Conservation (phyloP, 2,329 filamentous ascomycete genomes). For the Niveomyces coronatus region DNA sequence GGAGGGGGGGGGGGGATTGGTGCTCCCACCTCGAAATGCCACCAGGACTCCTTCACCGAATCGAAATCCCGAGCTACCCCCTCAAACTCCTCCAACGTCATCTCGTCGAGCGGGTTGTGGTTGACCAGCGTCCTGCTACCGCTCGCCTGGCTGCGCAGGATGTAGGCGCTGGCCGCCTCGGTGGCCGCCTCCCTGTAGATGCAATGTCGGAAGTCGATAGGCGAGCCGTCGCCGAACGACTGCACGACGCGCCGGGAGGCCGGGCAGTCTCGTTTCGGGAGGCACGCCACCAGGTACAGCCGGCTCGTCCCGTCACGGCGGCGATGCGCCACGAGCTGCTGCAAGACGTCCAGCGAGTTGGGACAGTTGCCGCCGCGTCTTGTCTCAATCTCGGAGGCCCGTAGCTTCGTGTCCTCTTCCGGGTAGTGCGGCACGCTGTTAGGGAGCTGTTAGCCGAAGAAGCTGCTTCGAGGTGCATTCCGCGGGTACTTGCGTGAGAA, state of each 20-base stretch:
- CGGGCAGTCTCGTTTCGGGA: conserved; percentile 43
- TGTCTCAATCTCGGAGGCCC: conserved; percentile 46
- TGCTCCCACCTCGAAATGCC: conserved; percentile 64
- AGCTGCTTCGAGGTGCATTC: neutral
- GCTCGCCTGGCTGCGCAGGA: conserved; percentile 49
- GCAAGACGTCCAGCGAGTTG: conserved; percentile 61
- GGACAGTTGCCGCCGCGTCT: conserved; percentile 64
- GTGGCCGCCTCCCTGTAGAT: conserved; percentile 45
- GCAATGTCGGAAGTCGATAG: conserved; percentile 42
- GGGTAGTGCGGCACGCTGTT: conserved; percentile 56
- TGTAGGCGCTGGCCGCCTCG: conserved; percentile 58
- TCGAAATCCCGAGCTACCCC: conserved; percentile 29
- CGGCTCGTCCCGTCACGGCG: conserved; percentile 14
- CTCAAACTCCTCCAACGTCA: conserved; percentile 52
- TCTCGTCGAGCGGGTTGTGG: conserved; percentile 56
- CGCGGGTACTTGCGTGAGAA: conserved; percentile 41
- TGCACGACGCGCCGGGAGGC: conserved; percentile 40
- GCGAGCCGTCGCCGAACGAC: conserved; percentile 38
- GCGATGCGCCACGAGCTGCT: conserved; percentile 40
- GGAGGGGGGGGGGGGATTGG: neutral
- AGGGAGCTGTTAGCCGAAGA: neutral
- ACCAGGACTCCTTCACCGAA: conserved; percentile 40
- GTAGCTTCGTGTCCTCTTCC: conserved; percentile 61
- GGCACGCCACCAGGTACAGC: conserved; percentile 36
- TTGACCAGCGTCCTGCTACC: conserved; percentile 62